These are phyloP conservation scores for Termitomyces sp. DNA, from an alignment of 768 basidiomycete species.

Conservation along the genomic window DNA sequence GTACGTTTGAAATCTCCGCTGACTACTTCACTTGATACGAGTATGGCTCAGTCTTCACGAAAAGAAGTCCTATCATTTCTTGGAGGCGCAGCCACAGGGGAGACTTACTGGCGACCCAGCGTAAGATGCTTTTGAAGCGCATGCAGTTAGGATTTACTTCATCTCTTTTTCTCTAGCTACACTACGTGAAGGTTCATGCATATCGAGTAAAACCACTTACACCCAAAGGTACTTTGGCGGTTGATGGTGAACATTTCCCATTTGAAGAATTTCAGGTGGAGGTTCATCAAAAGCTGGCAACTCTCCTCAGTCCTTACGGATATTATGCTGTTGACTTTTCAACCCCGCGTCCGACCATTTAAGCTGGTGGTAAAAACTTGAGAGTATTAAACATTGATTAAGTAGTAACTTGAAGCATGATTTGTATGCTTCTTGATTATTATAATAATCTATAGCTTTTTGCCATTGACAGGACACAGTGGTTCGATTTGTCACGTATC, in stretches of 20 bases:
- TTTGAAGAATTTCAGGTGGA: conserved; percentile 76
- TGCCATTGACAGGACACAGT: too few relatives aligned
- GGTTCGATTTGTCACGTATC: too few relatives aligned
- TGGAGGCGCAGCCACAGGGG: conserved; percentile 58
- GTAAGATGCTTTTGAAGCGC: conserved; percentile 29
- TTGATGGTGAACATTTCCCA: conserved; percentile 78
- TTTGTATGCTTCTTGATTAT: neutral
- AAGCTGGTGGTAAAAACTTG: neutral
- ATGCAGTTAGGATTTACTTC: conserved; percentile 6
- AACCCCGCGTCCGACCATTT: neutral
- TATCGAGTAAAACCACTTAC: conserved; percentile 65
- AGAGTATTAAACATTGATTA: conserved; percentile 3
- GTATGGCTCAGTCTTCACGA: conserved; percentile 37
- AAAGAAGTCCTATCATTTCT: conserved; percentile 46
- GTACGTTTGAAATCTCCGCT: conserved; percentile 30
- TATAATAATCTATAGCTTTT: too few relatives aligned
- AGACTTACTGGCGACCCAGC: conserved; percentile 53
- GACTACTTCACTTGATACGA: neutral
- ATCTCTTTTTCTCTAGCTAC: conserved; percentile 36
- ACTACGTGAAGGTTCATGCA: conserved; percentile 68
- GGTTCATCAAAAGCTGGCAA: conserved; percentile 62
- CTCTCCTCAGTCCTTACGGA: conserved; percentile 58
- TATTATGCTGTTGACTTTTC: conserved; percentile 54
- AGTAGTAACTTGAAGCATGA: neutral
- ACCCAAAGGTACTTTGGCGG: conserved; percentile 48